A percentile compares a stretch with the other conserved stretches of the same genome.
Evolutionary conservation across 2,329 filamentous ascomycete species (phyloP).

Genomic region (Pseudogymnoascus sp.): DNA sequence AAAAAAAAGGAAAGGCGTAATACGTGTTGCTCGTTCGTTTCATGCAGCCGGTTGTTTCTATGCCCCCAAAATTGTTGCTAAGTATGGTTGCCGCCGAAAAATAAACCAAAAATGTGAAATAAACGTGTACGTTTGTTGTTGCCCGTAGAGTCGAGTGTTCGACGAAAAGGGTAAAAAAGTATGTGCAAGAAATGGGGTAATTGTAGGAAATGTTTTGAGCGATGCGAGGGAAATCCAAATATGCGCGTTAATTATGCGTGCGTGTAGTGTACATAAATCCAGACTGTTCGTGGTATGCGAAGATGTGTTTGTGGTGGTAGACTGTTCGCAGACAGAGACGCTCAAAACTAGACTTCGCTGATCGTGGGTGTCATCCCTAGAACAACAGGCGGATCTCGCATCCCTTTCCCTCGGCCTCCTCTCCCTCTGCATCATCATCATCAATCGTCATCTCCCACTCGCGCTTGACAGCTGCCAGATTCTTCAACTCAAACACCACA

Average conservation of each 20-base stretch:
- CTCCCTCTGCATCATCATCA: constrained; percentile 22
- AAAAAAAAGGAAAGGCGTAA: not conserved
- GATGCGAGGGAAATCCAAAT: not conserved
- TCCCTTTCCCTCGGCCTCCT: constrained; percentile 15
- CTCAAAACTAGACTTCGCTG: not conserved
- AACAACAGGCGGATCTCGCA: constrained; percentile 29
- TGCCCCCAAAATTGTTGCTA: not conserved
- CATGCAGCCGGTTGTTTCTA: not conserved
- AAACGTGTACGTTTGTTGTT: not conserved
- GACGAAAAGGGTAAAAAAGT: not conserved
- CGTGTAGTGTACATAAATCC: not conserved
- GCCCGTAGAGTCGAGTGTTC: too few relatives aligned
- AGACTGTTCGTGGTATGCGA: not conserved
- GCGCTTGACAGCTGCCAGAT: constrained; percentile 38
- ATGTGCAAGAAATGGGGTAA: constrained; percentile 3
- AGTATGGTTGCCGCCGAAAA: not conserved
- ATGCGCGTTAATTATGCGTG: not conserved
- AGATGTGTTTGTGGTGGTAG: not conserved
- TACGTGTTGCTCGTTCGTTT: constrained; percentile 1
- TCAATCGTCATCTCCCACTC: constrained; percentile 58
- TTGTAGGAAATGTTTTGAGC: not conserved
- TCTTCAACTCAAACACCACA: constrained; percentile 64
- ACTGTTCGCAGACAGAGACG: not conserved
- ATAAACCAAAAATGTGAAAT: not conserved
- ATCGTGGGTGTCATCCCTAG: constrained; percentile 19